These are phyloP conservation scores for Phytophthora fragariaefolia DNA, from an alignment of 352 stramenopile species.

Conservation along the genomic window DNA sequence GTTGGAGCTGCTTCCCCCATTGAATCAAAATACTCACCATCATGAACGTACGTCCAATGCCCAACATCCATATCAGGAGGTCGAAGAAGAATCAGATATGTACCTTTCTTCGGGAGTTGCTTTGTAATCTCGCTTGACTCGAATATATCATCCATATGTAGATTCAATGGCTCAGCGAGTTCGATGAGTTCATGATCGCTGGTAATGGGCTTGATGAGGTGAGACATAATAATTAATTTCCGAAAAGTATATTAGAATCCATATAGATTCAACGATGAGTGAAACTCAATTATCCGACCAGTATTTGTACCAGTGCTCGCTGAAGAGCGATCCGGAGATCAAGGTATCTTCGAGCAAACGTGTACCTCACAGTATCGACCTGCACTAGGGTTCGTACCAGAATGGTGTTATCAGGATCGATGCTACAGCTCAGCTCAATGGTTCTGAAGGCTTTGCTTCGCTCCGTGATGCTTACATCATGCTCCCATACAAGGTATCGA, in stretches of 20 bases:
- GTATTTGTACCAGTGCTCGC: slow-evolving; percentile 11
- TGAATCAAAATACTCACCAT: slow-evolving; percentile 19
- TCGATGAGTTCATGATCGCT: slow-evolving; percentile 8
- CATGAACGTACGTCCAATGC: slow-evolving; percentile 7
- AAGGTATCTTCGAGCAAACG: slow-evolving; percentile 4
- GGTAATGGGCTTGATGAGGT: slow-evolving; percentile 4
- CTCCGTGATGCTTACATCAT: slow-evolving; percentile 19
- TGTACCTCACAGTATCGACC: slow-evolving; percentile 7
- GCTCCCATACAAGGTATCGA: slow-evolving; percentile 13
- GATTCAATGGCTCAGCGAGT: slow-evolving; percentile 1
- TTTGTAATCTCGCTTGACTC: background rate
- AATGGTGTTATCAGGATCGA: slow-evolving; percentile 15
- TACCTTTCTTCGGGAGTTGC: background rate
- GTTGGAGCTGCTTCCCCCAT: slow-evolving; percentile 9
- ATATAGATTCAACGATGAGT: slow-evolving; percentile 10
- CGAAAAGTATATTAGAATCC: background rate
- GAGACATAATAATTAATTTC: slow-evolving; percentile 7
- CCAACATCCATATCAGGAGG: slow-evolving; percentile 3
- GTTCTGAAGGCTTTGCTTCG: slow-evolving; percentile 8
- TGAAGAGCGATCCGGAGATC: slow-evolving; percentile 10
- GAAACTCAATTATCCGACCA: slow-evolving; percentile 12
- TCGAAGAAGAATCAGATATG: background rate
- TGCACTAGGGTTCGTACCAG: slow-evolving; percentile 7
- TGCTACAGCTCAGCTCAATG: slow-evolving; percentile 14
- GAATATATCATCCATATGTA: slow-evolving; percentile 1